Conservation (phyloP, 1,284 basidiomycete genomes). For the Heterobasidion annosum region DNA sequence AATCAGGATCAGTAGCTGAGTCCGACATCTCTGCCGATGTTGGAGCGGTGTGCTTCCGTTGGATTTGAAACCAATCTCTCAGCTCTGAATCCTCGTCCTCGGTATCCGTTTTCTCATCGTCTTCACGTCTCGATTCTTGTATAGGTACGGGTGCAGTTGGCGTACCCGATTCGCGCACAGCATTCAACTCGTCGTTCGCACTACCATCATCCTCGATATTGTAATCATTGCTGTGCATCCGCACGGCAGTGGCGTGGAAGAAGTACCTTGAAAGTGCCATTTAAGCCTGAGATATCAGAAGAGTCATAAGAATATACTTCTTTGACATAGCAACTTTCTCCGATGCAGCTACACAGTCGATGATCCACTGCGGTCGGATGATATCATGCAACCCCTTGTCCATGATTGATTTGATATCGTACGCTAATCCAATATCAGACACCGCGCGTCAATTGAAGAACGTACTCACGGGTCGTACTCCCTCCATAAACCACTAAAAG, state of each 20-base stretch:
- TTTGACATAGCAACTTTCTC: slow-evolving; percentile 49
- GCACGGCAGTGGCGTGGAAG: slow-evolving; percentile 52
- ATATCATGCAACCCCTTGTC: slow-evolving; percentile 62
- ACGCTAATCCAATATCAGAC: slow-evolving; percentile 33
- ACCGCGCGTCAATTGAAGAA: background rate
- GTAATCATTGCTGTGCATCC: slow-evolving; percentile 22
- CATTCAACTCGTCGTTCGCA: slow-evolving; percentile 18
- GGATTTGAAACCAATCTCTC: slow-evolving; percentile 55
- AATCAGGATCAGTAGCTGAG: slow-evolving; percentile 54
- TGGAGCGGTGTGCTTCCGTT: slow-evolving; percentile 15
- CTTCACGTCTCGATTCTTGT: background rate
- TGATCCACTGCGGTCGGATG: slow-evolving; percentile 73
- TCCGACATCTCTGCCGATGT: slow-evolving; percentile 36
- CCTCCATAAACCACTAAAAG: slow-evolving; percentile 62
- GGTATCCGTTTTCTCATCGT: slow-evolving; percentile 7
- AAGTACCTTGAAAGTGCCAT: slow-evolving; percentile 45
- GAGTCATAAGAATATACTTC: slow-evolving; percentile 36
- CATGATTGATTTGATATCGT: slow-evolving; percentile 56
- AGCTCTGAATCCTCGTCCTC: slow-evolving; percentile 11
- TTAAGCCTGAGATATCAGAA: background rate
- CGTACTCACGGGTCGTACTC: slow-evolving; percentile 42
- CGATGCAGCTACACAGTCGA: slow-evolving; percentile 60
- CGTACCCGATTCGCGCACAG: too few species aligned
- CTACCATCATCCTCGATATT: slow-evolving; percentile 24
- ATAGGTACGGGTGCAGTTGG: too few species aligned